Conservation (phyloP, 305 asterid species). For the Fraxinus dipetala region DNA sequence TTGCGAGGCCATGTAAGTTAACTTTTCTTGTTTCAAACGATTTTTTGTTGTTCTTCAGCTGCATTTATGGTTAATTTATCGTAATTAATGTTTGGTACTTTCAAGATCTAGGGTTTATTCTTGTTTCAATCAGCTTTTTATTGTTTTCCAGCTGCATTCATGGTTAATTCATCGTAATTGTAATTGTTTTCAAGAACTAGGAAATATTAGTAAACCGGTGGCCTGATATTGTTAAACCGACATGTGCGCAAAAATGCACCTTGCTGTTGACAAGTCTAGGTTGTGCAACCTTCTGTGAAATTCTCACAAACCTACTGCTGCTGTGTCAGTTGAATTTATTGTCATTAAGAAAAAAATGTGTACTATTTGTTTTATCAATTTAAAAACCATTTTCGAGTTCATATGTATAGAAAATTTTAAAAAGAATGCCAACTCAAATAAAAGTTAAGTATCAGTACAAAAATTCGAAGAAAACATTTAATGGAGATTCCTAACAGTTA, state of each 20-base stretch:
- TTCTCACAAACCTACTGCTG: background rate
- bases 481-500: background rate
- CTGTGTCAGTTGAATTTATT: background rate
- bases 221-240: background rate
- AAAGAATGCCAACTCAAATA: background rate
- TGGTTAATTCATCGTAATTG: background rate
- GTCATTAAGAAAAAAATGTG: background rate
- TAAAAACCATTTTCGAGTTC: background rate
- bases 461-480: background rate
- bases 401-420: background rate
- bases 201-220: background rate
- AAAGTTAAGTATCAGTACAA: background rate
- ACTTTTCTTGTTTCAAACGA: background rate
- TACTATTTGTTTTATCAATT: background rate
- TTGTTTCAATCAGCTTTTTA: background rate
- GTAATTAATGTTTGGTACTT: background rate
- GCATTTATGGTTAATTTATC: background rate
- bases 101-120: background rate
- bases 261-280: slow-evolving; percentile 1
- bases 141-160: background rate
- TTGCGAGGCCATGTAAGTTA: slow-evolving; percentile 71
- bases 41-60: background rate
- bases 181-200: background rate
- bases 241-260: background rate
- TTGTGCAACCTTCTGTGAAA: background rate